A percentile compares a stretch with the other conserved stretches of the same genome.
Evolutionary conservation across 2,329 filamentous ascomycete species (phyloP).

Genomic region (Ascochyta koolunga): DNA sequence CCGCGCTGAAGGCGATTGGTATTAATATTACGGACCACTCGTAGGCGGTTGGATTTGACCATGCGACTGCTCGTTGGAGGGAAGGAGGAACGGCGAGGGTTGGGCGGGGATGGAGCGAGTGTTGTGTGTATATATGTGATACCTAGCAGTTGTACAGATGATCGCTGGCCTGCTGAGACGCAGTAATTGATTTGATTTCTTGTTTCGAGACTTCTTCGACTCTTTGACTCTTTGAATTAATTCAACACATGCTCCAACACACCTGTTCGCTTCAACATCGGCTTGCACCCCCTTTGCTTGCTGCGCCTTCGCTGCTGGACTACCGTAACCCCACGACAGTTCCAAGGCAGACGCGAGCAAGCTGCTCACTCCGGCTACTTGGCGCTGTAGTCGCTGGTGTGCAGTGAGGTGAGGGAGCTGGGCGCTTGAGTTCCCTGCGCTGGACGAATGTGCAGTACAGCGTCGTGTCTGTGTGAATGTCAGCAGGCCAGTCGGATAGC

Average conservation of each 20-base stretch:
- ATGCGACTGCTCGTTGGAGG: too few species aligned
- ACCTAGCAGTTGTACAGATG: neutral
- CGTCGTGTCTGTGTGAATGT: neutral
- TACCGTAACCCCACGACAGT: neutral
- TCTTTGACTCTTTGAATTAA: too few species aligned
- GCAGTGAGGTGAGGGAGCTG: neutral
- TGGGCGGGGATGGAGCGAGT: too few species aligned
- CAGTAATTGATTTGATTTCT: neutral
- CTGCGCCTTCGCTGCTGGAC: too few species aligned
- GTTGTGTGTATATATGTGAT: neutral
- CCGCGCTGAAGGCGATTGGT: conserved; percentile 35
- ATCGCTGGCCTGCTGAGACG: neutral
- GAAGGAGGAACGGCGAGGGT: neutral
- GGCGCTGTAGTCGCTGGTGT: neutral
- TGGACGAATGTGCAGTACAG: neutral
- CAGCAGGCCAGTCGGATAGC: neutral
- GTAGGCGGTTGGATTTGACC: neutral
- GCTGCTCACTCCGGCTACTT: neutral
- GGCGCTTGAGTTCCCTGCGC: neutral
- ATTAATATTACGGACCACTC: conserved; percentile 30
- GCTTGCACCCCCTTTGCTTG: too few species aligned
- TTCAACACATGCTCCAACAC: too few species aligned
- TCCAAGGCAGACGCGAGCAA: neutral
- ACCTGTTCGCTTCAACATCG: too few species aligned
- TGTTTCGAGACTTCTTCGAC: too few species aligned